Evolutionary conservation across 106 monocot species (phyloP).

Genomic region (Narthecium ossifragum): DNA sequence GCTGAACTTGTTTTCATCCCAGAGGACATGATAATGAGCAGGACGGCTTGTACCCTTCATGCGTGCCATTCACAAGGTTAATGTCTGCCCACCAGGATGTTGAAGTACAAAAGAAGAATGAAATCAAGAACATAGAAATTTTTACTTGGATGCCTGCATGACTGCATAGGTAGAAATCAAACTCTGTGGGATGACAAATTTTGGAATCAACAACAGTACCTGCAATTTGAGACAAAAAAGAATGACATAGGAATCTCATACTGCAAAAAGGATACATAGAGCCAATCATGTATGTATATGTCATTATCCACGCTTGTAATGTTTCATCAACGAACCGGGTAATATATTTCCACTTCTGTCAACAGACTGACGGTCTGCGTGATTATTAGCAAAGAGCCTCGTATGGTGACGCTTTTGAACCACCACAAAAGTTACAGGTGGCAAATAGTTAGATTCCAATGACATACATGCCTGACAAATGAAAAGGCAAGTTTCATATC

Average conservation of each 20-base stretch:
- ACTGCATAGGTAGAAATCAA: conserved; percentile 89
- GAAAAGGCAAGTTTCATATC: neutral
- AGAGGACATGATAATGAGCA: conserved; percentile 89
- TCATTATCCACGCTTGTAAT: too few relatives aligned
- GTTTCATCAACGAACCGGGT: conserved; percentile 81
- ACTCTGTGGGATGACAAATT: conserved; percentile 90
- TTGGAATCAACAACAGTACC: conserved; percentile 90
- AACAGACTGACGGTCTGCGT: conserved; percentile 40
- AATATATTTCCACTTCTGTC: conserved; percentile 89
- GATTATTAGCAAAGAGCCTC: conserved; percentile 85
- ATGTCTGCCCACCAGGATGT: neutral
- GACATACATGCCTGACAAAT: conserved; percentile 73
- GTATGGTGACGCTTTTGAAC: conserved; percentile 96
- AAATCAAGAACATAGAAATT: neutral
- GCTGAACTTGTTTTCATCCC: conserved; percentile 90
- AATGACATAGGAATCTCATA: too few relatives aligned
- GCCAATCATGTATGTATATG: too few relatives aligned
- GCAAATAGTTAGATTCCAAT: conserved; percentile 82
- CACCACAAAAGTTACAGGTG: conserved; percentile 89
- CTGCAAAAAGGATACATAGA: too few relatives aligned
- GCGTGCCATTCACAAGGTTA: too few relatives aligned
- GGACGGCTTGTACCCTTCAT: conserved; percentile 81
- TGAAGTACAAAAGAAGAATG: neutral
- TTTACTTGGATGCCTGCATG: conserved; percentile 84
- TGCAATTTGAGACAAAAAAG: conserved; percentile 13